A percentile compares a stretch with the other conserved stretches of the same genome.
Evolutionary conservation across 2,329 filamentous ascomycete species (phyloP).

Genomic region (Neoscytalidium dimidiatum): DNA sequence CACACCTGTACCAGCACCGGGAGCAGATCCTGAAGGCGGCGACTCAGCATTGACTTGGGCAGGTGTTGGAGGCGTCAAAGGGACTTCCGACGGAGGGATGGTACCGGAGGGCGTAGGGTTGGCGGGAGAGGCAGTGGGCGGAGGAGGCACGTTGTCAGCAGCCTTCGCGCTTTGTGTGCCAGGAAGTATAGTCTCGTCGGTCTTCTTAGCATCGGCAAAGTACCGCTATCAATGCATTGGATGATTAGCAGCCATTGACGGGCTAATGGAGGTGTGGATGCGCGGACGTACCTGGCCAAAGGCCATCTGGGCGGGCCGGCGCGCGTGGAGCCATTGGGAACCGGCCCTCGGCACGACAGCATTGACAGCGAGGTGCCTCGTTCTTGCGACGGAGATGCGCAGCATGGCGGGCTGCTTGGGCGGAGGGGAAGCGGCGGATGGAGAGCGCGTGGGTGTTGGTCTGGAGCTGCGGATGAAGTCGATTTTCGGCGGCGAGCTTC

Average conservation of each 20-base stretch:
- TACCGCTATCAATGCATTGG: constrained; percentile 43
- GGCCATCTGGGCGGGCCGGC: constrained; percentile 25
- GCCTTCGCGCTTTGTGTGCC: constrained; percentile 23
- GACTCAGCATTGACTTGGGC: constrained; percentile 40
- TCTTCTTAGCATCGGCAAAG: constrained; percentile 52
- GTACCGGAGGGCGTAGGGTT: constrained; percentile 48
- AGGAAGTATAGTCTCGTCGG: constrained; percentile 39
- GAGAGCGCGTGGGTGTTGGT: constrained; percentile 12
- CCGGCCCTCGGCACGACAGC: constrained; percentile 38
- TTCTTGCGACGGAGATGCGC: constrained; percentile 54
- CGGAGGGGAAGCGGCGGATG: constrained; percentile 17
- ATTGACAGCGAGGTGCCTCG: constrained; percentile 45
- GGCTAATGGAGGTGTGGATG: constrained; percentile 42
- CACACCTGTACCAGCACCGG: constrained; percentile 32
- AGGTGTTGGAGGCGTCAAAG: constrained; percentile 48
- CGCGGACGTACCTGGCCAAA: constrained; percentile 20
- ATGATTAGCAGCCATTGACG: constrained; percentile 44
- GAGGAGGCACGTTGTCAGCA: constrained; percentile 31
- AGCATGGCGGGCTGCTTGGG: constrained; percentile 53
- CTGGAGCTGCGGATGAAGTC: constrained; percentile 16
- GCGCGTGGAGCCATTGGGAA: constrained; percentile 47
- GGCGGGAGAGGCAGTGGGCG: constrained; percentile 39
- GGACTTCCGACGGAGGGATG: constrained; percentile 52
- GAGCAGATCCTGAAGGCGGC: constrained; percentile 26
- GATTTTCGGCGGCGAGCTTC: constrained; percentile 21